Evolutionary conservation across 495 filamentous ascomycete species (phyloP).

Genomic region (Podospora sp.): DNA sequence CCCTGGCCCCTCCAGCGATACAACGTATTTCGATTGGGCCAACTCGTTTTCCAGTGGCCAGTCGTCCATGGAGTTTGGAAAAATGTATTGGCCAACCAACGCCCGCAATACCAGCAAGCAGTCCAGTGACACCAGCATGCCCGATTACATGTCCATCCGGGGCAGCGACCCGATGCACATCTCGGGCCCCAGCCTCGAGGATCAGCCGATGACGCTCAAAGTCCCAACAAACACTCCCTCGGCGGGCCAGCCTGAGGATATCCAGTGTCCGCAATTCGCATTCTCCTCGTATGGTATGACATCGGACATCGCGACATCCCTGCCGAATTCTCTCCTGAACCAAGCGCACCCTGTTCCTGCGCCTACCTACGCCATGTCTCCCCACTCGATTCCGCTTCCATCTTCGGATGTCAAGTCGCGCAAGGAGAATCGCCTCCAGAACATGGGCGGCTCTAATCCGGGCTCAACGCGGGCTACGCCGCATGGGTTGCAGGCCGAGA

Average conservation of each 20-base stretch:
- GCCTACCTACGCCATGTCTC: constrained; percentile 26
- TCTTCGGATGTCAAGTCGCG: constrained; percentile 42
- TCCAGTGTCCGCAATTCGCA: constrained; percentile 9
- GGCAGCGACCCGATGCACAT: constrained; percentile 34
- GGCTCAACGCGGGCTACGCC: constrained; percentile 22
- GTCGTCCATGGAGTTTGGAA: constrained; percentile 23
- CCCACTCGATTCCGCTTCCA: constrained; percentile 31
- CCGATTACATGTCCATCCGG: constrained; percentile 39
- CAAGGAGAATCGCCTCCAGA: constrained; percentile 41
- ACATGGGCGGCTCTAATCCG: constrained; percentile 12
- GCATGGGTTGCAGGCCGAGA: constrained; percentile 27
- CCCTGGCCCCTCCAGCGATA: constrained; percentile 42
- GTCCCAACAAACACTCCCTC: constrained; percentile 47
- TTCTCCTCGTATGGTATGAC: constrained; percentile 26
- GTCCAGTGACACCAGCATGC: constrained; percentile 44
- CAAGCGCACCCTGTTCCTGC: constrained; percentile 40
- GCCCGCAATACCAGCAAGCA: constrained; percentile 30
- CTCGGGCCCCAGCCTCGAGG: constrained; percentile 36
- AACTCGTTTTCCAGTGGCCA: constrained; percentile 32
- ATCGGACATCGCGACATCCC: constrained; percentile 40
- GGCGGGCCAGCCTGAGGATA: constrained; percentile 17
- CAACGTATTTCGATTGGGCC: constrained; percentile 44
- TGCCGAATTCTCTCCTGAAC: constrained; percentile 48
- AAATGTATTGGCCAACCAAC: constrained; percentile 22
- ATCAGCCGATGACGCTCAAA: constrained; percentile 37